These are phyloP conservation scores for Euphorbia corollata DNA, from an alignment of 441 rosid species.

Conservation along the genomic window DNA sequence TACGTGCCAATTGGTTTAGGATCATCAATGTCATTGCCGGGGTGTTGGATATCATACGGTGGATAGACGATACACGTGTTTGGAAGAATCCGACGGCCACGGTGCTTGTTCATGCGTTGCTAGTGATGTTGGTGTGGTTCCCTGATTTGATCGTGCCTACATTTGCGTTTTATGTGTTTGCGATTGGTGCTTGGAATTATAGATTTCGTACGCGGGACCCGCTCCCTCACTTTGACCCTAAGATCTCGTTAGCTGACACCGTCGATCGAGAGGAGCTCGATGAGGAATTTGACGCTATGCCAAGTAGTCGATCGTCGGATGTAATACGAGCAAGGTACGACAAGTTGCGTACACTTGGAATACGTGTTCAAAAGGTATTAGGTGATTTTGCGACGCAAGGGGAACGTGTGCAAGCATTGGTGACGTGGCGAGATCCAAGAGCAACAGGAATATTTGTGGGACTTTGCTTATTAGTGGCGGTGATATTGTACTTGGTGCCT, in stretches of 20 bases:
- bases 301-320: conserved; percentile 56
- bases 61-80: conserved; percentile 64
- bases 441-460: conserved; percentile 79
- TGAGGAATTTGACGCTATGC: conserved; percentile 75
- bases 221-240: conserved; percentile 59
- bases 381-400: conserved; percentile 93
- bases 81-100: conserved; percentile 84
- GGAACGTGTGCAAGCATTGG: conserved; percentile 76
- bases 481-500: conserved; percentile 62
- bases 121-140: conserved; percentile 74
- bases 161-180: conserved; percentile 53
- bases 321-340: conserved; percentile 60
- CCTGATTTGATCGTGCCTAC: conserved; percentile 81
- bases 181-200: conserved; percentile 78
- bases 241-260: conserved; percentile 61
- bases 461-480: conserved; percentile 54
- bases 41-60: conserved; percentile 67
- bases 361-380: conserved; percentile 64
- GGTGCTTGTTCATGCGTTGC: conserved; percentile 55
- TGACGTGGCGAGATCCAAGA: conserved; percentile 91
- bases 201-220: conserved; percentile 64
- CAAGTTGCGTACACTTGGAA: conserved; percentile 59
- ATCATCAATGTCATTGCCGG: conserved; percentile 74
- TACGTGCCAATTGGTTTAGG: conserved; percentile 78
- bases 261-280: conserved; percentile 79